phyloP scores from a whole-genome alignment of 176 grass and related monocot genomes.

The Cenchrus fungigraminus region DNA sequence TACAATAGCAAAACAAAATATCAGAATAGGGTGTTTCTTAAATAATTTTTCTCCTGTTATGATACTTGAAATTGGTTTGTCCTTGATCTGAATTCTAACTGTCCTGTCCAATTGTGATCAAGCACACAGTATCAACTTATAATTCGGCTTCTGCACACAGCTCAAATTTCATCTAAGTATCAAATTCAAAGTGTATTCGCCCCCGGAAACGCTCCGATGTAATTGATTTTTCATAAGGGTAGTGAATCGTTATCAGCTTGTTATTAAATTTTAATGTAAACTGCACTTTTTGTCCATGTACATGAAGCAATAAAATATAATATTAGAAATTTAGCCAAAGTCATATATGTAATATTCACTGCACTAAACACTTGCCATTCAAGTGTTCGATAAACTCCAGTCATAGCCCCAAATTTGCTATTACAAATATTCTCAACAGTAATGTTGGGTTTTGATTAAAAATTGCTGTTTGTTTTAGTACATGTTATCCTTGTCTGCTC shows the following conservation, averaged over 20 bases:
- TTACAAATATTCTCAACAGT: background rate
- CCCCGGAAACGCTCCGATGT: no score
- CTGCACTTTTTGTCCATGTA: background rate
- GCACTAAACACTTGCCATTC: background rate
- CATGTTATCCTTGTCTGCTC: background rate
- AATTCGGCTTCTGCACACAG: background rate
- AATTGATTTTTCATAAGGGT: no score
- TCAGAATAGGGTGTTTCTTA: no score
- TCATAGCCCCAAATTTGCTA: background rate
- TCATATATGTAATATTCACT: background rate
- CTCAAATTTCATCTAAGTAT: background rate
- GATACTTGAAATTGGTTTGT: background rate
- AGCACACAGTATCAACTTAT: background rate
- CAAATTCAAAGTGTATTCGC: no score
- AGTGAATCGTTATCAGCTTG: no score
- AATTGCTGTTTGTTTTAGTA: background rate
- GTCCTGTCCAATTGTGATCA: background rate
- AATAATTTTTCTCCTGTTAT: background rate
- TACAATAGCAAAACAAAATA: background rate
- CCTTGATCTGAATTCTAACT: background rate
- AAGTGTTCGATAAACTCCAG: background rate
- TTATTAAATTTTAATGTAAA: background rate
- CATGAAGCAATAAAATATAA: background rate
- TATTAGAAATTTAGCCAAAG: no score
- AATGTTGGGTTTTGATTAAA: background rate